Percentiles rank a stretch among this genome's conserved stretches.
Conservation (phyloP, 2,329 filamentous ascomycete species). For the Endoconidiophora laricicola region DNA sequence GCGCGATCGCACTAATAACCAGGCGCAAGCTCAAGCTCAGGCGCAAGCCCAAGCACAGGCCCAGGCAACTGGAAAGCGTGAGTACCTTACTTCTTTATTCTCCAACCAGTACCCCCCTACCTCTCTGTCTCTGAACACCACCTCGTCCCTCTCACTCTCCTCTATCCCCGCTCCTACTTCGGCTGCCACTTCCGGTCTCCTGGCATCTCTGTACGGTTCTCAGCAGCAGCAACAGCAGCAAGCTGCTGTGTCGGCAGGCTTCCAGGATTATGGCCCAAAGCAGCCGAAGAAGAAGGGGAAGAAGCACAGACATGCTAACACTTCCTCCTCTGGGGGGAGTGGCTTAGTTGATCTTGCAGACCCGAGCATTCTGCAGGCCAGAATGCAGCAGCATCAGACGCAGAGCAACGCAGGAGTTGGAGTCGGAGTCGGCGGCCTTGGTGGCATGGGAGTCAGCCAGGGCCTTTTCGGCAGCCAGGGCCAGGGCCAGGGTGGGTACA, state of each 20-base stretch:
- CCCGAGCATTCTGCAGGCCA: slow-evolving; percentile 97
- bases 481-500: slow-evolving; percentile 90
- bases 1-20: slow-evolving; percentile 41
- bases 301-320: slow-evolving; percentile 99
- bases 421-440: slow-evolving; percentile 10
- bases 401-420: slow-evolving; percentile 57
- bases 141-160: slow-evolving; percentile 74
- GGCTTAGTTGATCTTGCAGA: slow-evolving; percentile 99
- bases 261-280: slow-evolving; percentile 86
- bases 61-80: slow-evolving; percentile 59
- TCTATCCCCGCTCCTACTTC: slow-evolving; percentile 65
- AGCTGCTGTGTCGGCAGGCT: slow-evolving; percentile 42
- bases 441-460: slow-evolving; percentile 41
- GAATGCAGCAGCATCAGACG: slow-evolving; percentile 69
- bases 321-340: slow-evolving; percentile 98
- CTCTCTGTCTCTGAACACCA: slow-evolving; percentile 74
- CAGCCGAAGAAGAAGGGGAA: slow-evolving; percentile 99
- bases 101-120: slow-evolving; percentile 73
- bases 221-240: slow-evolving; percentile 27
- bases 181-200: slow-evolving; percentile 78
- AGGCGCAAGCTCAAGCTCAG: slow-evolving; percentile 51
- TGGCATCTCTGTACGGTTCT: slow-evolving; percentile 80
- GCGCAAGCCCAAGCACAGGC: slow-evolving; percentile 55
- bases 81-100: slow-evolving; percentile 91
- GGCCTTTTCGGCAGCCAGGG: slow-evolving; percentile 59